Evolutionary conservation across 768 basidiomycete species (phyloP).

Genomic region (Leccinum arenicola): DNA sequence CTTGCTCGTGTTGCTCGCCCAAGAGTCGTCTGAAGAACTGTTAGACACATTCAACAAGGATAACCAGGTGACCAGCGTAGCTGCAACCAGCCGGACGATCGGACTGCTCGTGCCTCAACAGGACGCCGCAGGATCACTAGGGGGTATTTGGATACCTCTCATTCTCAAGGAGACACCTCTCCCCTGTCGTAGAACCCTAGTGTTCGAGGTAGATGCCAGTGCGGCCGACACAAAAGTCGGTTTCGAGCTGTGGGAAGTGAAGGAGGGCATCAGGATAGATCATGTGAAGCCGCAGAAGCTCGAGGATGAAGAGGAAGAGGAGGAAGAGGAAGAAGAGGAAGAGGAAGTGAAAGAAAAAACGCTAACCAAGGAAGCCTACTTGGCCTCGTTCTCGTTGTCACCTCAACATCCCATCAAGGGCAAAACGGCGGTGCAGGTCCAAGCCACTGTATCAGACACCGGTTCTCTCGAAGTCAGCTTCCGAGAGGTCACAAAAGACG

Average conservation of each 20-base stretch:
- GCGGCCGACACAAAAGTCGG: constrained; percentile 39
- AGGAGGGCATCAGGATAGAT: constrained; percentile 63
- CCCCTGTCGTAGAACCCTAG: constrained; percentile 59
- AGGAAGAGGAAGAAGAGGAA: constrained; percentile 38
- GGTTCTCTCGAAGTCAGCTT: constrained; percentile 39
- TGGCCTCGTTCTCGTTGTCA: constrained; percentile 38
- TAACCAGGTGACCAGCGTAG: constrained; percentile 41
- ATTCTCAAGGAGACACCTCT: constrained; percentile 69
- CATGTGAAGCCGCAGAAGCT: constrained; percentile 47
- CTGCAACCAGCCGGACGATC: constrained; percentile 60
- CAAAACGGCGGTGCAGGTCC: constrained; percentile 50
- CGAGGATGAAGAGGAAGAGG: constrained; percentile 38
- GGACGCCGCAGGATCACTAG: constrained; percentile 40
- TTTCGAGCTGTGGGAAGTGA: constrained; percentile 77
- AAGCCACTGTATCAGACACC: constrained; percentile 32
- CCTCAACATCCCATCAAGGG: constrained; percentile 42
- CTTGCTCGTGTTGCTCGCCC: constrained; percentile 48
- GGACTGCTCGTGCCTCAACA: constrained; percentile 62
- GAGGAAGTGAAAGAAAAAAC: constrained; percentile 60
- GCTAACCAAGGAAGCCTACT: constrained; percentile 49
- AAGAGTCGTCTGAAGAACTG: constrained; percentile 51
- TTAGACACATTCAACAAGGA: constrained; percentile 46
- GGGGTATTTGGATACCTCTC: constrained; percentile 65
- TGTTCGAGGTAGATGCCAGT: constrained; percentile 55
- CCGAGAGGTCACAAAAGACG: constrained; percentile 35